phyloP scores from a whole-genome alignment of 2,329 filamentous ascomycete genomes.

The Cladophialophora carrionii region DNA sequence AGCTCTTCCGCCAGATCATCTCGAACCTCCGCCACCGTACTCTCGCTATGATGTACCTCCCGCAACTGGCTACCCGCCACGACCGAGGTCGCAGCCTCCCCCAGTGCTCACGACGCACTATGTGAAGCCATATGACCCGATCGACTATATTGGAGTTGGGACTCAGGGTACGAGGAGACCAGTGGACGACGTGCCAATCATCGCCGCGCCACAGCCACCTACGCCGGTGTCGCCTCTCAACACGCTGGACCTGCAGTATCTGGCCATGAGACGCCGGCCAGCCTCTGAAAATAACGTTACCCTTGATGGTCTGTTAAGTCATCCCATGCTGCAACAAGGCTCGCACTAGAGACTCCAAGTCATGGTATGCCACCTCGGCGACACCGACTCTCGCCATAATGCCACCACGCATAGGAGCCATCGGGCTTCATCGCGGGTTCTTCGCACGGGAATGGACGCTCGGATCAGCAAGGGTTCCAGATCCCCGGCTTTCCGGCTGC shows the following conservation, averaged over 20 bases:
- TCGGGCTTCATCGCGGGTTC: background rate
- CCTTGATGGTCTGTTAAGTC: conserved; percentile 18
- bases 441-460: background rate
- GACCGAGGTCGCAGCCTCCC: conserved; percentile 7
- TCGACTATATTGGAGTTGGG: conserved; percentile 7
- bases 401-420: background rate
- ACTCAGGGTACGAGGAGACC: background rate
- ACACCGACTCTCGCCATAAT: background rate
- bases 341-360: background rate
- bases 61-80: background rate
- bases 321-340: conserved; percentile 24
- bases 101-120: background rate
- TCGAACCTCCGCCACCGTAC: conserved; percentile 33
- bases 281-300: conserved; percentile 14
- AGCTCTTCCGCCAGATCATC: conserved; percentile 30
- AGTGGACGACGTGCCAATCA: conserved; percentile 15
- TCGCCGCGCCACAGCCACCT: conserved; percentile 20
- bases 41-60: conserved; percentile 14
- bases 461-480: conserved; percentile 5
- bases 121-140: conserved; percentile 17
- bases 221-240: conserved; percentile 30
- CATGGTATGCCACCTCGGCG: background rate
- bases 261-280: conserved; percentile 15
- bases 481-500: background rate
- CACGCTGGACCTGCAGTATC: conserved; percentile 23